Base-by-base conservation (phyloP, 345 rosid species). In the Draba incana region DNA sequence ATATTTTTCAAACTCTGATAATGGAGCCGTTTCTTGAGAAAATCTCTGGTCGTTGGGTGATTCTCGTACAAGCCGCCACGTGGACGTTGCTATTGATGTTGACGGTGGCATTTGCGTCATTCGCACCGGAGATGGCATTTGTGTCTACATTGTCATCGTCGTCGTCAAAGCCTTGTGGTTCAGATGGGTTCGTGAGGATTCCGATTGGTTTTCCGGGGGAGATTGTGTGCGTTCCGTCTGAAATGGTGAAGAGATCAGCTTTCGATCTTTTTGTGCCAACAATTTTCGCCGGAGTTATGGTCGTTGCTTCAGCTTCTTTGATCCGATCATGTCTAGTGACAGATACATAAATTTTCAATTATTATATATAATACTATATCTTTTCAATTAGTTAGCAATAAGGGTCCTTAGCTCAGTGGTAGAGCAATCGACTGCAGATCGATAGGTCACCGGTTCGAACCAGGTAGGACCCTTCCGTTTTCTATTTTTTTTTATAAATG, bases 341-440 rank as follows among this genome's bases (percentile, higher is more conserved):
- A 45, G 14, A 62, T 44, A n/a, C 23, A 53, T 30, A 9, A n/a
- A 16, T 51, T 3, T 35, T 2, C 8, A 0, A 8, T 8, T 8
- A 0, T 35, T 35, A 5, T 8, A 35, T 1, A 35, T 35, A 35
- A 6, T 35, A 6, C 2, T 8, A 6, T 7, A 0, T 0, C 0
- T 0, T 35, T 35, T 2, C 38, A 35, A 35, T 0, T 2, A 6
- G 0, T 4, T 35, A 2, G 7, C 41, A 38, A 12, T 27, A 25
- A 39, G 87, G 84, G 83, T 82, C 83, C 82, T 78, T 85, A 80
- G 88, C 87, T 88, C 86, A 82, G 88, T 81, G 84, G 90, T 82
- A 81, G 88, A 85, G 87, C 87, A 84, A 79, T 84, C 84, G 85
- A 81, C 84, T 85, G 81, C 84, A 82, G 86, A 79, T 84, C 84